A percentile compares a stretch with the other conserved stretches of the same genome.
phyloP scores from a whole-genome alignment of 371 early-diverging fungal species.

The Circinella umbellata region DNA sequence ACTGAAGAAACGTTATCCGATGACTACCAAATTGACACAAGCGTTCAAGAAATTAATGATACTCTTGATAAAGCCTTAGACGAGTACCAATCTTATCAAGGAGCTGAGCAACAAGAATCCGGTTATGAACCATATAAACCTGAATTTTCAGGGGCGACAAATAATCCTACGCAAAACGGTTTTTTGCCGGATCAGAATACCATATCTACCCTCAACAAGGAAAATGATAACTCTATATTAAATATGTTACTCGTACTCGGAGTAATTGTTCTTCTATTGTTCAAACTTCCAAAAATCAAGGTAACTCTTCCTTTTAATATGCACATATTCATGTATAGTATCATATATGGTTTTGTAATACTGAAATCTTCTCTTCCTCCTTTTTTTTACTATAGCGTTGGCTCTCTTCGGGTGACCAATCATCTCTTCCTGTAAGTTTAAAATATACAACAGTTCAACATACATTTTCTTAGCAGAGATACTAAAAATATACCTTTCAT shows the following conservation, averaged over 20 bases:
- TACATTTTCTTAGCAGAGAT: neutral
- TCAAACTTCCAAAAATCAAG: conserved; percentile 17
- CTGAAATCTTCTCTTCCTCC: conserved; percentile 6
- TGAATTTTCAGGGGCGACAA: neutral
- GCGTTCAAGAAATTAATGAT: conserved; percentile 15
- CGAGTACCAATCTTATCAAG: neutral
- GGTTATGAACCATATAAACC: neutral
- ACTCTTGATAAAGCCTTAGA: conserved; percentile 17
- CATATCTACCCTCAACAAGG: neutral
- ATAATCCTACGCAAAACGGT: conserved; percentile 1
- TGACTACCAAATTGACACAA: conserved; percentile 14
- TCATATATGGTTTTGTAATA: too few relatives aligned
- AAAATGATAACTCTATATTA: conserved; percentile 9
- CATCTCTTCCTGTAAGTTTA: conserved; percentile 9
- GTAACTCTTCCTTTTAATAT: conserved; percentile 4
- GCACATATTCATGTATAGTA: too few relatives aligned
- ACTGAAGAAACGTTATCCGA: neutral
- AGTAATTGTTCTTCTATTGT: neutral
- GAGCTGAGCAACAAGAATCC: too few relatives aligned
- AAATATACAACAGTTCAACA: neutral
- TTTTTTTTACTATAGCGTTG: neutral
- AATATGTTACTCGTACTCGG: conserved; percentile 11
- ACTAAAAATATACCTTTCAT: neutral
- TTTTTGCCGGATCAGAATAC: conserved; percentile 14
- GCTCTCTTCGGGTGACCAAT: conserved; percentile 8